Conservation (phyloP, 2,329 filamentous ascomycete species). For the Cercospora sp. region DNA sequence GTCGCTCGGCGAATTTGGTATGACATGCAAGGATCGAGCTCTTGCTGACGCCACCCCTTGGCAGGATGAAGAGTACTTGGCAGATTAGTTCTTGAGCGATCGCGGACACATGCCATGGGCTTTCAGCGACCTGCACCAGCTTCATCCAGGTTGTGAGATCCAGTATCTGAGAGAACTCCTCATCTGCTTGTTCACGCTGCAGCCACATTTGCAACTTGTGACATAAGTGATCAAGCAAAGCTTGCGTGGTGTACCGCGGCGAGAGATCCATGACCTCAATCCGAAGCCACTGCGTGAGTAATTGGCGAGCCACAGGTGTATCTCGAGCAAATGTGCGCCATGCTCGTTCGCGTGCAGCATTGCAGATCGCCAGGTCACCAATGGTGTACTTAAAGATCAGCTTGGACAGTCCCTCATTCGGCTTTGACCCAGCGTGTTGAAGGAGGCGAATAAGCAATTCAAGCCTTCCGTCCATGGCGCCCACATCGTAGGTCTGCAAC, state of each 20-base stretch:
- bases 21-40: constrained; percentile 20
- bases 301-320: constrained; percentile 4
- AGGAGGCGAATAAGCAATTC: constrained; percentile 58
- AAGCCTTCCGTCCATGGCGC: constrained; percentile 40
- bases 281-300: constrained; percentile 19
- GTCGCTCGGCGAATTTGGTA: constrained; percentile 24
- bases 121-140: constrained; percentile 26
- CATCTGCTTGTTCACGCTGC: neutral
- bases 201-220: constrained; percentile 16
- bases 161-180: constrained; percentile 20
- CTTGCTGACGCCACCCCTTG: constrained; percentile 5
- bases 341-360: constrained; percentile 21
- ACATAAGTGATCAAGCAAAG: constrained; percentile 19
- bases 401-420: constrained; percentile 14
- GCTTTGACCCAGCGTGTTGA: constrained; percentile 8
- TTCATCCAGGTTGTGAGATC: constrained; percentile 25
- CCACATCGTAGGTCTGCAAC: constrained; percentile 6
- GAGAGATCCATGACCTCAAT: constrained; percentile 15
- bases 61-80: constrained; percentile 24
- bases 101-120: constrained; percentile 10
- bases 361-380: constrained; percentile 27
- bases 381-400: constrained; percentile 23
- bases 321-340: constrained; percentile 17
- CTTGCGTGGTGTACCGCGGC: constrained; percentile 18
- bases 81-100: constrained; percentile 16